phyloP scores from a whole-genome alignment of 1,139 yeast genomes.

The Pneumocystis carinii region DNA sequence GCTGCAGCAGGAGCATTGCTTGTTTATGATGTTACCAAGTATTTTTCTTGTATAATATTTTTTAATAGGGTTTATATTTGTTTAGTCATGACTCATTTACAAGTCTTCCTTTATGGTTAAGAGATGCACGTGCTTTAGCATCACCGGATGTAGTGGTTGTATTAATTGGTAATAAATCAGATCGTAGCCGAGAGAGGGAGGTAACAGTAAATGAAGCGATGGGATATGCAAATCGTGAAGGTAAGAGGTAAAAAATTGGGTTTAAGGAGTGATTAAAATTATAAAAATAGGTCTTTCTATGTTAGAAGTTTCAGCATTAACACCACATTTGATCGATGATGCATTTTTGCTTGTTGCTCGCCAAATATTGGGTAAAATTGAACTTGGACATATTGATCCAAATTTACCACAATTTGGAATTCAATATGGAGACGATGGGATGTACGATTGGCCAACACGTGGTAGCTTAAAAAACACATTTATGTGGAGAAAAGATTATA shows the following conservation, averaged over 20 bases:
- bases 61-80: background rate
- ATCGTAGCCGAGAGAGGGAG: conserved; percentile 45
- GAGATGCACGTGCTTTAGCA: conserved; percentile 35
- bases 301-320: conserved; percentile 34
- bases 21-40: conserved; percentile 53
- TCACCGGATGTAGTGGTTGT: conserved; percentile 28
- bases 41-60: background rate
- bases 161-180: conserved; percentile 37
- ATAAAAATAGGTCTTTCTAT: conserved; percentile 24
- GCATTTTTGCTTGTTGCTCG: conserved; percentile 35
- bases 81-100: conserved; percentile 31
- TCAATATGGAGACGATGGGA: conserved; percentile 29
- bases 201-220: conserved; percentile 25
- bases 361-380: conserved; percentile 31
- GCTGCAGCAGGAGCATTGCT: conserved; percentile 72
- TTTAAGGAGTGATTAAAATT: conserved; percentile 17
- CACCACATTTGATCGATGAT: conserved; percentile 48
- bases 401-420: conserved; percentile 32
- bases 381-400: conserved; percentile 32
- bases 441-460: background rate
- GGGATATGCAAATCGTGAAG: conserved; percentile 5
- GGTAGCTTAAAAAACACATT: background rate
- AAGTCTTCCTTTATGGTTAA: conserved; percentile 33
- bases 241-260: background rate
- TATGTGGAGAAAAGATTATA: background rate